Evolutionary conservation across 2,329 filamentous ascomycete genomes (phyloP), one percentile per base, ranked within the genome.

Genomic region (Clonostachys rosea): DNA sequence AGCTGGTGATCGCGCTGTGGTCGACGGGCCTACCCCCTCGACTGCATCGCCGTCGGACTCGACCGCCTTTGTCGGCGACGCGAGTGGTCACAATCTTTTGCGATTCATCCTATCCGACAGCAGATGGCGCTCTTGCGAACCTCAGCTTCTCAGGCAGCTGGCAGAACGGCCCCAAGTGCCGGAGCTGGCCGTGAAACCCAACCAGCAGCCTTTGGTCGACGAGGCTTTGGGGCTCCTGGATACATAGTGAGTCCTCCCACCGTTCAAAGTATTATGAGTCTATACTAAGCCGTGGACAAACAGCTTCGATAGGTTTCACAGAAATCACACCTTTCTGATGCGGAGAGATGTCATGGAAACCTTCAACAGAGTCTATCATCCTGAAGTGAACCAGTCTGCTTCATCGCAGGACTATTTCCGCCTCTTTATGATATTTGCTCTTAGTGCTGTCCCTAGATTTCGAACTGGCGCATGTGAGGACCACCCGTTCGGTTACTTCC

Each of bases 401-500:
- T 34, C 42, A 16, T 20, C 42, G 33, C 42, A 44, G 18, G 42
- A 44, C 18, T 44, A 44, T 33, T 44, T 44, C 18, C 42, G 24
- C 24, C 24, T 30, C 24, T 30, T 30, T 30, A 30, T 30, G 24
- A 30, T 40, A 40, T 40, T 40, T 14, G 37, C 37, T 40, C 37
- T 40, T 18, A 40, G 37, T 11, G 37, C n/a, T 18, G 59, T 69
- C 12, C 60, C 64, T 9, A 53, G 61, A 0, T 64, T 64, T 48
- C 59, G 66, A 5, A 57, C 54, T 9, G 61, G 62, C 6, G 40
- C 50, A 3, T 58, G 59, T 33, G 17, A 50, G 9, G 55, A 66
- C 34, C 66, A 71, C 52, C 68, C 69, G 2, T 67, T 64, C 49
- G 66, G 67, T 9, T 72, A 67, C 47, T 71, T 64, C 42, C 57